Evolutionary conservation across 257 asterid genomes (phyloP), one percentile per base, ranked within the genome.

Genomic region (Capsicum chinense): DNA sequence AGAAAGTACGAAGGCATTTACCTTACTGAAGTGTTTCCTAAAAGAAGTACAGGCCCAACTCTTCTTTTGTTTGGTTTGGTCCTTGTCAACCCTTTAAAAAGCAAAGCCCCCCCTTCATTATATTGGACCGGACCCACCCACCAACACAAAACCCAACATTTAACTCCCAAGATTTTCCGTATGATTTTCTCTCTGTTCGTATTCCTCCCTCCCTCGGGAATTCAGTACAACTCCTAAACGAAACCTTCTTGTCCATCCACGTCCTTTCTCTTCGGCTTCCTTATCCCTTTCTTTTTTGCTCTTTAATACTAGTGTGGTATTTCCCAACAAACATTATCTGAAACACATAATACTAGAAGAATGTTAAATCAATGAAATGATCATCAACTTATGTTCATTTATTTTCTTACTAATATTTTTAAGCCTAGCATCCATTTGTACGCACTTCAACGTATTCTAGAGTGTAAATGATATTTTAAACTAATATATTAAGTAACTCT

Each of bases 11-110:
- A 19, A 73, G 6, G 1, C 39, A 47, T 73, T 39, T 73, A 71
- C 42, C 59, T 48, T 19, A 48, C 42, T 73, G 42, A 73, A 70
- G 35, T 47, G 21, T 80, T 60, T 44, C 60, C 60, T 57, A 60
- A 62, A 81, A 81, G 74, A 59, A 62, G 60, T 44, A 60, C 26
- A 44, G 19, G 15, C 60, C 84, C 84, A 81, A 81, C 42, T n/a
- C 58, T 59, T 60, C 70, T 44, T 81, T 80, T 39, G 16, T 81
- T 7, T 17, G 5, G 76, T 62, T 62, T 37, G 57, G 42, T 58
- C 83, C 71, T n/a, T 80, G 6, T 7, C 16, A n/a, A n/a, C 17
- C 79, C 39, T 8, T 8, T 16, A 12, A 33, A 66, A 66, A 14
- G 21, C 21, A 39, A 39, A 4, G 4, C 5, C 42, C 42, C 42